These are phyloP conservation scores for Saururus chinensis DNA, from an alignment of 164 flowering plant species.

Conservation along the genomic window DNA sequence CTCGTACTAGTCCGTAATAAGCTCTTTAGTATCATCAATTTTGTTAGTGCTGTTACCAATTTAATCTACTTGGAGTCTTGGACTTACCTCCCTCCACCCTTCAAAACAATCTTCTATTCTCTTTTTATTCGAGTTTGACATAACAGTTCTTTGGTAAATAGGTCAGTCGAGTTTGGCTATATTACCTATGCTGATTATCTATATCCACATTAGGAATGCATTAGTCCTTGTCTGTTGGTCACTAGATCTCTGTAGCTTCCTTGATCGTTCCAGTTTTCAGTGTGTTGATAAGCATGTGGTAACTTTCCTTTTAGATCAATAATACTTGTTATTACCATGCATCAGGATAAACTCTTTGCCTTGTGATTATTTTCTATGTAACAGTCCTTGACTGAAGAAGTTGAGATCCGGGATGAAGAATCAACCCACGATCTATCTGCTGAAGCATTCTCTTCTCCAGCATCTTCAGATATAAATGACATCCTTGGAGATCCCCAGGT, in stretches of 20 bases:
- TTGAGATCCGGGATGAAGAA: conserved; percentile 14
- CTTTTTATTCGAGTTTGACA: too few relatives aligned
- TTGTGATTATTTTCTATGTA: not conserved
- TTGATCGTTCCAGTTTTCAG: not conserved
- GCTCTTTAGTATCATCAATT: not conserved
- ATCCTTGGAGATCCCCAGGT: conserved; percentile 38
- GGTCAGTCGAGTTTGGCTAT: too few relatives aligned
- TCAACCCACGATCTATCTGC: conserved; percentile 17
- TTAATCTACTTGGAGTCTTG: not conserved
- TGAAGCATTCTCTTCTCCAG: conserved; percentile 21
- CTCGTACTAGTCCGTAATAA: not conserved
- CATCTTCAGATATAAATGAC: conserved; percentile 18
- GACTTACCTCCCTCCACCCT: too few relatives aligned
- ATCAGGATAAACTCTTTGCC: not conserved
- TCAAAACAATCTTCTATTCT: too few relatives aligned
- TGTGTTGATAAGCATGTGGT: not conserved
- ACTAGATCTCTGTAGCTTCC: not conserved
- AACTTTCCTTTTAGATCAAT: not conserved
- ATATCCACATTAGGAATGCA: too few relatives aligned
- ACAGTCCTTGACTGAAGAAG: conserved; percentile 26
- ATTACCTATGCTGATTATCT: too few relatives aligned
- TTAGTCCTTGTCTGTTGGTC: too few relatives aligned
- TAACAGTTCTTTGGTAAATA: too few relatives aligned
- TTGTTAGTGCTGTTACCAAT: not conserved
- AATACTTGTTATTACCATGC: not conserved